phyloP scores from a whole-genome alignment of 441 rosid species.

The Adansonia madagascariensis region DNA sequence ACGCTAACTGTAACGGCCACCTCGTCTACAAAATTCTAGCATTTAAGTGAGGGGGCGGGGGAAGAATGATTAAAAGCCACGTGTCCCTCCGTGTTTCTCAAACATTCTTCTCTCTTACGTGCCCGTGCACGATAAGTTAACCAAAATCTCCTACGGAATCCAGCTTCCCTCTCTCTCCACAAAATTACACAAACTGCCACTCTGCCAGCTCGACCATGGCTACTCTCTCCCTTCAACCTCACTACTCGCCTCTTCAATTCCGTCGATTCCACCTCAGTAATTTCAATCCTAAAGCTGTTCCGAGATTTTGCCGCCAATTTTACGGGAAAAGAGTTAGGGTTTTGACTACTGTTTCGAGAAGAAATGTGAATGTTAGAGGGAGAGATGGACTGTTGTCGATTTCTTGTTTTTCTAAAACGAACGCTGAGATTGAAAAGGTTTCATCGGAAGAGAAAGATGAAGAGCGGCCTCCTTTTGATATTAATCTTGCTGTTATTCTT shows the following conservation, averaged over 20 bases:
- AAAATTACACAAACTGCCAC: conserved; percentile 23
- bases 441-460: conserved; percentile 36
- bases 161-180: neutral
- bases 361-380: conserved; percentile 26
- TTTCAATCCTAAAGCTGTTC: conserved; percentile 21
- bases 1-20: neutral
- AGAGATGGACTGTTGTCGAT: conserved; percentile 30
- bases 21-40: neutral
- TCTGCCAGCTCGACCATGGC: conserved; percentile 25
- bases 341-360: conserved; percentile 16
- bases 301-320: conserved; percentile 36
- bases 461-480: conserved; percentile 77
- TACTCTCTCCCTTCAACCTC: conserved; percentile 9
- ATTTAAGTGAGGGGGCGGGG: neutral
- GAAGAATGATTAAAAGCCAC: neutral
- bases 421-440: conserved; percentile 40
- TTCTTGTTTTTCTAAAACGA: conserved; percentile 43
- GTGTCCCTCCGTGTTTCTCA: conserved; percentile 4
- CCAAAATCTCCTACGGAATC: neutral
- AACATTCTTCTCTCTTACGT: neutral
- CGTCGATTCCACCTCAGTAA: conserved; percentile 23
- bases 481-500: conserved; percentile 88
- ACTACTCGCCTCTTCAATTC: conserved; percentile 16
- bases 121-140: conserved; percentile 22
- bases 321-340: conserved; percentile 36